Base-by-base conservation (phyloP, 768 basidiomycete species). In the Pulveroboletus sp. region DNA sequence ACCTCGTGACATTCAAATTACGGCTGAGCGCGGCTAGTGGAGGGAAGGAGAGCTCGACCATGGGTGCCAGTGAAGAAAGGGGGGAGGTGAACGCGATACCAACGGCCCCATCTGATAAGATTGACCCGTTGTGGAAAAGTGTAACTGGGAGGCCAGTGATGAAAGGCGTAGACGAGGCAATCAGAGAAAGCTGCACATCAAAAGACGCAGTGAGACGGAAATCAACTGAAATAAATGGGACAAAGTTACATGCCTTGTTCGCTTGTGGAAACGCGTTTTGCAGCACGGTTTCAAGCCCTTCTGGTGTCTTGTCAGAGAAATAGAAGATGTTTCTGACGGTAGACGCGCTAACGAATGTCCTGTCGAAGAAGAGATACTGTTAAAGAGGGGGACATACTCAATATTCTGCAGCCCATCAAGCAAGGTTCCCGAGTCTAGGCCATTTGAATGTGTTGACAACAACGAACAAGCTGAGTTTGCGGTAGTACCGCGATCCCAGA, bases 151-250 rank as follows among this genome's bases (percentile, higher is more conserved):
- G 70, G 13, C 88, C 90, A 2, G 87, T 90, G 6, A 88, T 68
- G 62, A 91, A 91, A 1, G 88, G 87, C 2, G 90, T 91, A 3
- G 87, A 84, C 0, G 87, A 73, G 0, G 82, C 84, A 19, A 85
- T 64, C 17, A 90, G 72, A 5, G 87, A 86, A 44, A 88, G 66
- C 81, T 88, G 59, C 27, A 40, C 32, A 36, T 5, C 32, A 16
- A 25, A 25, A 19, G 13, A 40, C 6, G 29, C 10, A 36, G 24
- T 42, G 21, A 52, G 53, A 32, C n/a, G 17, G 20, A 46, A 31
- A 23, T 40, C 11, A 21, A n/a, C 8, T 29, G 27, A 33, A 33
- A 33, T 12, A 43, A n/a, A 25, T 32, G 10, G 16, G 23, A 19
- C 19, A 13, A 41, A 32, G 39, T 33, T 12, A 67, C 76, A 43